These are phyloP conservation scores for Chlorella variabilis DNA, from an alignment of 163 green algal genomes.

Conservation along the genomic window DNA sequence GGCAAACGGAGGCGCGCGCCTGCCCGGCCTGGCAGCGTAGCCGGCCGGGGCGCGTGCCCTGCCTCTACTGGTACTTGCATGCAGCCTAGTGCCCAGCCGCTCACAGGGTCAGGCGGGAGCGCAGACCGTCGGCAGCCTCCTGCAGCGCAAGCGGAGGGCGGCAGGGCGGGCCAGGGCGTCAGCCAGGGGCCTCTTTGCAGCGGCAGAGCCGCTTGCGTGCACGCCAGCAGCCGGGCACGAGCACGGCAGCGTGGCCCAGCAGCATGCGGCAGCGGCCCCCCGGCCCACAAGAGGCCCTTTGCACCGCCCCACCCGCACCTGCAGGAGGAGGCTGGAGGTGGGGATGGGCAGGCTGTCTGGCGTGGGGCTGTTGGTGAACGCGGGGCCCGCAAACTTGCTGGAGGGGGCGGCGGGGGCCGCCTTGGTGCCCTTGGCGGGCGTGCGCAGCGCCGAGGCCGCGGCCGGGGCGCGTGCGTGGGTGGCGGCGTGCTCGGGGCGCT, in stretches of 20 bases:
- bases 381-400: slow-evolving; percentile 49
- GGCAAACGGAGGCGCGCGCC: too few relatives aligned
- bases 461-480: not conserved
- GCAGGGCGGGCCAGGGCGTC: not conserved
- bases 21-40: not conserved
- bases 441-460: not conserved
- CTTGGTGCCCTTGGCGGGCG: not conserved
- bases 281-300: too few relatives aligned
- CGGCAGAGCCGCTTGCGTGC: too few relatives aligned
- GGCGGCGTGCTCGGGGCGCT: slow-evolving; percentile 4
- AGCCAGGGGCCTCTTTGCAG: not conserved
- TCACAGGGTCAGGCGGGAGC: slow-evolving; percentile 28
- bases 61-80: not conserved
- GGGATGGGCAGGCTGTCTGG: slow-evolving; percentile 50
- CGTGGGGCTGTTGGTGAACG: slow-evolving; percentile 52
- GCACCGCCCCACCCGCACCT: too few relatives aligned
- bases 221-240: too few relatives aligned
- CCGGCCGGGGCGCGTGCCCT: too few relatives aligned
- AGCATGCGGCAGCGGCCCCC: too few relatives aligned
- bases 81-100: not conserved
- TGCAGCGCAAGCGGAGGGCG: not conserved
- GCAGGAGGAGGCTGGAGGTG: slow-evolving; percentile 25
- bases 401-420: too few relatives aligned
- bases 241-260: too few relatives aligned
- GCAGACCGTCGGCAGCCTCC: slow-evolving; percentile 20